Evolutionary conservation across 2,329 filamentous ascomycete species (phyloP).

Genomic region (Aureobasidium uvarum): DNA sequence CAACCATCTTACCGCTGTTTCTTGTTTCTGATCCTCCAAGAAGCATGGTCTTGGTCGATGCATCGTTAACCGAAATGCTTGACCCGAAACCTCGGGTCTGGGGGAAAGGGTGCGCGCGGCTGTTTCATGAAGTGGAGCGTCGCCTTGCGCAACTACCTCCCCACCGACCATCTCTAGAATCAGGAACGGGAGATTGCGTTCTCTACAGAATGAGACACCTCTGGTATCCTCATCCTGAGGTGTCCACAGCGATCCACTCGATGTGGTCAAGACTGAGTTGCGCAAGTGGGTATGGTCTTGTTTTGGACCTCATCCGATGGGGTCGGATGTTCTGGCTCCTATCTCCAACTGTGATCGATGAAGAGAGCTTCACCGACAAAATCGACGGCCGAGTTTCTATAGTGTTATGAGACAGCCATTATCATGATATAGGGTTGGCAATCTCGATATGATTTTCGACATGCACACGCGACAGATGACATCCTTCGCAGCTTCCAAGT

Average conservation of each 20-base stretch:
- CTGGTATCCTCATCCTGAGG: not conserved
- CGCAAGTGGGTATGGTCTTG: not conserved
- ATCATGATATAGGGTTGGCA: not conserved
- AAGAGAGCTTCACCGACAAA: not conserved
- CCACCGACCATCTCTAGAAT: not conserved
- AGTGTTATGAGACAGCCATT: not conserved
- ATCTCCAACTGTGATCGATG: not conserved
- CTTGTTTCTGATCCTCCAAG: not conserved
- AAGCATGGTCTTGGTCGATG: not conserved
- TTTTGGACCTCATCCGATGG: not conserved
- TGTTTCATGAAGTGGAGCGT: constrained; percentile 1
- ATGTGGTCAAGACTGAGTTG: not conserved
- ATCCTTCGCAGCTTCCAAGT: not conserved
- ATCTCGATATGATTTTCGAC: not conserved
- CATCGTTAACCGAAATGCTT: not conserved
- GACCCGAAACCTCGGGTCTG: not conserved
- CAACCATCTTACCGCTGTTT: not conserved
- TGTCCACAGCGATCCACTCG: not conserved
- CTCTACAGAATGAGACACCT: not conserved
- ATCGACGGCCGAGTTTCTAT: not conserved
- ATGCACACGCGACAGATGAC: not conserved
- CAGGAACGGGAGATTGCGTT: not conserved
- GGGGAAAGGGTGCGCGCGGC: constrained; percentile 3
- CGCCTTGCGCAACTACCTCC: constrained; percentile 5
- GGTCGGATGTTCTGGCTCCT: not conserved